Evolutionary conservation across 2,329 filamentous ascomycete genomes (phyloP), one percentile per base, ranked within the genome.

Genomic region (Fusarium aywerte): DNA sequence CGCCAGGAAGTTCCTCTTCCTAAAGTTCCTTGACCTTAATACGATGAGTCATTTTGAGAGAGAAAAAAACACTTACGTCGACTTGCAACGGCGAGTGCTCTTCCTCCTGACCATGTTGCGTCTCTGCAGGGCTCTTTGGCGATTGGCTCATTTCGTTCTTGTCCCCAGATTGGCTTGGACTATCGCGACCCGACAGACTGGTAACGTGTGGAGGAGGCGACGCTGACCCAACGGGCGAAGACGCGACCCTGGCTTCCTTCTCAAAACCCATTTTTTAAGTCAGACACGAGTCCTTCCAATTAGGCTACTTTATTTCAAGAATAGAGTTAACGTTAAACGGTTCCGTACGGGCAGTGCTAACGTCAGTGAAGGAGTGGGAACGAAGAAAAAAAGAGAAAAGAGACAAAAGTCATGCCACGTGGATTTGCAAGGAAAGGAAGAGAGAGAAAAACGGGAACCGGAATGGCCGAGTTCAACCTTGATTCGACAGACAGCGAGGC

Each of bases 1-100:
- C 55, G 27, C 75, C 72, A 21, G 44, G 60, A 32, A 70, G 63
- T 42, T 68, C 67, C 21, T 69, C 65, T 8, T 62, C 55, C 56
- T 70, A 62, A 16, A 27, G 7, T 20, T 13, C 11, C 0, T 18
- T 4, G 3, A 0, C 1, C 8, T 60, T 10, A 56, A 33, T 42
- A 60, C 2, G n/a, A 11, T 11, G 5, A 27, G 7, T 21, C 7
- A 12, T 16, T 16, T 6, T 8, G 15, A 29, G 18, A 16, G 7
- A 27, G 6, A 31, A 16, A 36, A 10, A 11, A 27, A 12, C 7
- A 16, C 64, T 38, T 55, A 70, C 68, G 31, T 68, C 64, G 16
- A 70, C 42, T n/a, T 68, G 68, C 2, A 70, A 45, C 15, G 64
- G 67, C 7, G 27, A 45, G 12, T 63, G 64, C 20, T 55, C 44